Evolutionary conservation across 164 flowering plant genomes (phyloP).

Genomic region (Protea cynaroides): DNA sequence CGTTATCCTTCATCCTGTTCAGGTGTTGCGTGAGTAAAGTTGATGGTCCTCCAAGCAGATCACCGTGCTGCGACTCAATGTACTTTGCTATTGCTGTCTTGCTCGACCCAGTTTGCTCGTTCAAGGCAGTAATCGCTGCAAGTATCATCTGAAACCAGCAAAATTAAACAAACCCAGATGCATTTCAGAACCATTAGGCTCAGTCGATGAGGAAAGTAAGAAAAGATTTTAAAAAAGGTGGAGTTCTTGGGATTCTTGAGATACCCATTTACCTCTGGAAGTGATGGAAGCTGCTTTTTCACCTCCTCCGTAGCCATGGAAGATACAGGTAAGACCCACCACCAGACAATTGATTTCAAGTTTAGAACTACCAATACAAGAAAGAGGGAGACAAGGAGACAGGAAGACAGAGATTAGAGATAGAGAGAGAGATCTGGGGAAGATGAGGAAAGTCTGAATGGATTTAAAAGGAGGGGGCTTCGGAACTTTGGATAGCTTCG

Average conservation of each 20-base stretch:
- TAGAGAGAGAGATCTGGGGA: not conserved
- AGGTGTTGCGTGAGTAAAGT: conserved; percentile 54
- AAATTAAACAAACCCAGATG: not conserved
- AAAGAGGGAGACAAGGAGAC: too few species aligned
- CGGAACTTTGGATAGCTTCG: conserved; percentile 12
- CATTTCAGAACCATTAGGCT: not conserved
- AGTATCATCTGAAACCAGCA: conserved; percentile 52
- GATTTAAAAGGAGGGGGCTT: conserved; percentile 22
- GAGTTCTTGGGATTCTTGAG: not conserved
- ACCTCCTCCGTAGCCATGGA: conserved; percentile 39
- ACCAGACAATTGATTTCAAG: not conserved
- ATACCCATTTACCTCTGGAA: conserved; percentile 37
- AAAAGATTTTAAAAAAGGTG: not conserved
- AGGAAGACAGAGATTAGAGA: conserved; percentile 4
- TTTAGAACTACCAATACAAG: not conserved
- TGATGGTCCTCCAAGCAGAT: conserved; percentile 57
- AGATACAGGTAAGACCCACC: conserved; percentile 4
- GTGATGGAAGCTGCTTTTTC: conserved; percentile 28
- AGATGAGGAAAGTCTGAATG: conserved; percentile 10
- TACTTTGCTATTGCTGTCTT: conserved; percentile 59
- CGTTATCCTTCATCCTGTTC: conserved; percentile 51
- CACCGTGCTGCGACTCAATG: conserved; percentile 53
- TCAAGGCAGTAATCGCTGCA: conserved; percentile 57
- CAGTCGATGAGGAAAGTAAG: too few species aligned
- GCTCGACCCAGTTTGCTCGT: conserved; percentile 56